Percentiles rank a stretch among this genome's conserved stretches.
Conservation (phyloP, 2,329 filamentous ascomycete species). For the Colletotrichum sp. region DNA sequence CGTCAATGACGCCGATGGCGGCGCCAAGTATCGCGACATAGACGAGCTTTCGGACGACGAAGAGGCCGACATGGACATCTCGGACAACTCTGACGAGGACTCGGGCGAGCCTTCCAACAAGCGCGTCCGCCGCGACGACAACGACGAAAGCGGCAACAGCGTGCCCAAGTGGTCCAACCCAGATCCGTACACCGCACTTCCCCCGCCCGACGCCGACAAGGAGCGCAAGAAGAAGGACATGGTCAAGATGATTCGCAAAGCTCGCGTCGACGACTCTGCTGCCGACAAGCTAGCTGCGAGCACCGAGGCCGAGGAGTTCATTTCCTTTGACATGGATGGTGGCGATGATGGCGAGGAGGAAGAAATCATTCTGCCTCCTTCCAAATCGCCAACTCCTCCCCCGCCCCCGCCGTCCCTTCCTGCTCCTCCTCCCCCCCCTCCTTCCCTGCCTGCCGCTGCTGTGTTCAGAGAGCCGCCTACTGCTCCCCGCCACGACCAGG, state of each 20-base stretch:
- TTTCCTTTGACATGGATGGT: constrained; percentile 75
- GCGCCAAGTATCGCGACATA: constrained; percentile 58
- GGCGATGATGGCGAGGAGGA: constrained; percentile 54
- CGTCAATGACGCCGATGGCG: constrained; percentile 48
- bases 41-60: constrained; percentile 68
- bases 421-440: background rate
- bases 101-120: constrained; percentile 45
- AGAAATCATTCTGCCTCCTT: constrained; percentile 22
- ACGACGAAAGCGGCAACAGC: constrained; percentile 43
- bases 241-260: constrained; percentile 90
- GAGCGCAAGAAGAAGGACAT: constrained; percentile 82
- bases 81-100: constrained; percentile 51
- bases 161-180: constrained; percentile 92
- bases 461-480: background rate
- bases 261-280: constrained; percentile 65
- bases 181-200: constrained; percentile 88
- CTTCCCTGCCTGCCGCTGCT: background rate
- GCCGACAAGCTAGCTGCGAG: constrained; percentile 54
- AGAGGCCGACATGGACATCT: constrained; percentile 70
- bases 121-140: constrained; percentile 39
- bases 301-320: constrained; percentile 79
- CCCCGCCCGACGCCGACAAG: constrained; percentile 73
- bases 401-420: constrained; percentile 8
- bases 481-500: background rate
- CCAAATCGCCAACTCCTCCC: constrained; percentile 6